phyloP scores from a whole-genome alignment of 169 alveolate species.

The Plasmodium gonderi region DNA sequence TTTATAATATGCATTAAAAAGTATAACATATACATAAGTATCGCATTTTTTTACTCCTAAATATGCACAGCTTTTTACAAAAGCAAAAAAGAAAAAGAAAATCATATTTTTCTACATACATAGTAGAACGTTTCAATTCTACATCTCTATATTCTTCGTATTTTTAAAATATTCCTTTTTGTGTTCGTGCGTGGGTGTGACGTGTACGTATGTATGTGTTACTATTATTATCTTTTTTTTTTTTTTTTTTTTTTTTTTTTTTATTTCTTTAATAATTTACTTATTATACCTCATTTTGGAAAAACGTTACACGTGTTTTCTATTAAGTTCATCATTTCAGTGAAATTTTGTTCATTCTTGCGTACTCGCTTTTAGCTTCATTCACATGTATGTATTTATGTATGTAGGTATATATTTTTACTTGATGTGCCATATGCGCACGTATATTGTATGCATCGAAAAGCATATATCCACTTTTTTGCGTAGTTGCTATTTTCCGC shows the following conservation, averaged over 20 bases:
- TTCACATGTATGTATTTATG: too few relatives aligned
- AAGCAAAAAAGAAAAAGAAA: neutral
- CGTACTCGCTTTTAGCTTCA: neutral
- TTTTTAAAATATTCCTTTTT: neutral
- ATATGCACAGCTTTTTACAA: neutral
- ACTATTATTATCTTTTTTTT: neutral
- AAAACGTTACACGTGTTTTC: neutral
- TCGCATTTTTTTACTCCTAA: too few relatives aligned
- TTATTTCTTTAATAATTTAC: neutral
- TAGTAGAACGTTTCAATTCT: neutral
- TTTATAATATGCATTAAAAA: constrained; percentile 69
- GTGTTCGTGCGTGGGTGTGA: too few relatives aligned
- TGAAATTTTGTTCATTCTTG: neutral
- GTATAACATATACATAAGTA: neutral
- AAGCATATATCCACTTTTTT: neutral
- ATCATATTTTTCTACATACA: neutral
- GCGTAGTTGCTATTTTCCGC: neutral
- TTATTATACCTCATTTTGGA: neutral
- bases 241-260: neutral
- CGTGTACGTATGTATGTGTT: too few relatives aligned
- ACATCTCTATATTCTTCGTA: neutral
- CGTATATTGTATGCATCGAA: neutral
- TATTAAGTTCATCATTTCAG: neutral
- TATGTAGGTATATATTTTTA: neutral
- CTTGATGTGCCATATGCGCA: neutral